Evolutionary conservation across 2,329 filamentous ascomycete species (phyloP), one percentile per base, ranked within the genome.

Genomic region (Penicillium psychrosexuale): DNA sequence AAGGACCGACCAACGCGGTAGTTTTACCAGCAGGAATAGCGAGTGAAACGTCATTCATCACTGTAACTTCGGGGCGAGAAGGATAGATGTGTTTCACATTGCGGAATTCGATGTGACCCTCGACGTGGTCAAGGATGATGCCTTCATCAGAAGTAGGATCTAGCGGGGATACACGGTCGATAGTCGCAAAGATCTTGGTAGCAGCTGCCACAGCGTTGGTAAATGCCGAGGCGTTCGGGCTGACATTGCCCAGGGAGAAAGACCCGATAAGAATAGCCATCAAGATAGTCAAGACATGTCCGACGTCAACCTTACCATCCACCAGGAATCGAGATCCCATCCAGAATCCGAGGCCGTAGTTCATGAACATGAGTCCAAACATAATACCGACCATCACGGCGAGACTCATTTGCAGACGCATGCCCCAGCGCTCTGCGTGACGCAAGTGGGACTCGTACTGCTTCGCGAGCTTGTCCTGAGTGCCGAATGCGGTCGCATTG

Each of bases 81-180:
- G 94, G 94, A 66, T 99, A 97, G 64, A 97, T 93, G 73, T 96
- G 92, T 72, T 90, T 94, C 69, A 97, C 81, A 63, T 90, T 82
- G 62, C 86, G 84, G 42, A 99, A 82, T 61, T 92, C 88, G 55
- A 99, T 87, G 15, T 84, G 84, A 28, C 94, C 94, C 56, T 88
- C 79, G 2, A 96, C 80, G 19, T 83, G 73, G 1, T 91, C 85
- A 1, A 95, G 81, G 62, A 81, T 91, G 57, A 84, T 78, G n/a
- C 93, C 94, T 8, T 81, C 78, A 1, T 87, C 82, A 2, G 82
- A 83, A 6, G 84, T 84, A 0, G 93, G 86, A 67, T 99, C 89
- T 45, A 97, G 79, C 0, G 93, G 91, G 0, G 94, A 97, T 3
- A 77, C 67, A 49, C 94, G 88, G 72, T 97, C 93, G 62, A 97